Evolutionary conservation across 768 basidiomycete genomes (phyloP).

Genomic region (Leccinum ochraceum): DNA sequence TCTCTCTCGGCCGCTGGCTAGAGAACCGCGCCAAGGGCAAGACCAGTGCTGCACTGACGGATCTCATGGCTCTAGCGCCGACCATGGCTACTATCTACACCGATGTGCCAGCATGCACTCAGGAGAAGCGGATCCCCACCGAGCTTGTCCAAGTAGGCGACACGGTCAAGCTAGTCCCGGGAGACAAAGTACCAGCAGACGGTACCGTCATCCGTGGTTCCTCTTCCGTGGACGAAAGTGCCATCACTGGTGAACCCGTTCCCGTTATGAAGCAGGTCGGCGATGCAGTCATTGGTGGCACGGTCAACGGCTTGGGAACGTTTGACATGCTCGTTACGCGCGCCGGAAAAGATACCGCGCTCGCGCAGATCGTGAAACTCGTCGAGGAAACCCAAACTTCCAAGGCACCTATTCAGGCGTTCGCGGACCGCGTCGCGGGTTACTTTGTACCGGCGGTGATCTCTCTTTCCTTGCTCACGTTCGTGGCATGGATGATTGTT

Average conservation of each 20-base stretch:
- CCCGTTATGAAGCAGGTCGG: conserved; percentile 84
- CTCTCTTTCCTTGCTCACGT: conserved; percentile 76
- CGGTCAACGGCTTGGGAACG: conserved; percentile 95
- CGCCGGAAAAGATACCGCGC: conserved; percentile 94
- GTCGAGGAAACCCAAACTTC: conserved; percentile 98
- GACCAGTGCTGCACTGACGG: conserved; percentile 94
- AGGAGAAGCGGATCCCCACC: conserved; percentile 89
- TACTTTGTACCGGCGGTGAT: conserved; percentile 95
- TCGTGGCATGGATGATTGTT: conserved; percentile 80
- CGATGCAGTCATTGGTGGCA: conserved; percentile 91
- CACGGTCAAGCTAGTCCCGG: conserved; percentile 90
- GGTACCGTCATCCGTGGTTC: conserved; percentile 86
- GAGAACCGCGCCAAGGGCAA: conserved; percentile 98
- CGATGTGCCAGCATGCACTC: conserved; percentile 73
- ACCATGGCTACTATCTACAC: conserved; percentile 96
- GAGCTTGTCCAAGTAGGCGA: conserved; percentile 96
- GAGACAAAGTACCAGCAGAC: conserved; percentile 96
- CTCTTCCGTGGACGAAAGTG: conserved; percentile 92
- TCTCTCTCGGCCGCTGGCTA: conserved; percentile 91
- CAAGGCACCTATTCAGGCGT: conserved; percentile 97
- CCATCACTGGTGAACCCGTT: conserved; percentile 92
- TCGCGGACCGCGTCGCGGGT: conserved; percentile 93
- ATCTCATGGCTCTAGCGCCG: conserved; percentile 93
- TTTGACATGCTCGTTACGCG: conserved; percentile 96
- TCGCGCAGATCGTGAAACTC: conserved; percentile 93